Base-by-base conservation (phyloP, 83 land plant species). In the Diphasiastrum complanatum region DNA sequence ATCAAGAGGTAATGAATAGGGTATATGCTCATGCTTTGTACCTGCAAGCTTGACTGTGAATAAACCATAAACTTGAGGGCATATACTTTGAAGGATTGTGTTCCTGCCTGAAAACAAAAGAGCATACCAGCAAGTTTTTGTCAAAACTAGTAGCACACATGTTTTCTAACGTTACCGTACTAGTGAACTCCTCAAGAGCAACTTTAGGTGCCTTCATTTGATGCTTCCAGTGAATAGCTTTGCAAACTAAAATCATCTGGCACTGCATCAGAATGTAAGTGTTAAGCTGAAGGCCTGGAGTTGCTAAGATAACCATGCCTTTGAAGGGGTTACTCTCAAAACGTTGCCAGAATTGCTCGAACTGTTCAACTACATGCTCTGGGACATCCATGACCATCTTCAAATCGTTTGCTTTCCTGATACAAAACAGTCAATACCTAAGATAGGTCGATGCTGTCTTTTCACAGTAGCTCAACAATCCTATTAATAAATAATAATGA, bases 41-140 rank as follows among this genome's bases (percentile, higher is more conserved):
- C 97, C 93, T 66, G 97, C 97, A 72, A 91, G 89, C 73, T 91
- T 91, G 45, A 91, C 95, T 22, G 95, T 87, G 63, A 83, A 91
- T 10, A 91, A 80, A 16, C 97, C 97, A 78, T 78, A 91, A 19
- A 91, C 74, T 61, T 91, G 97, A 34, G 97, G 97, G 60, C 97
- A 91, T 34, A 91, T 83, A 47, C 74, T 93, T 63, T 66, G 83
- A 50, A 91, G 65, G 45, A 91, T 85, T 5, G 81, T 74, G 81
- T 91, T 91, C 67, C 97, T 83, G 50, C 97, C 97, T 90, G 81
- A 26, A 64, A 29, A 11, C 52, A 47, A 62, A 18, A 31, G 5
- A n/a, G 58, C 4, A 26, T 54, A 18, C 3, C 24, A 54, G 58
- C n/a, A 18, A 27, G 29, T 5, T 31, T 27, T 6, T 32, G 16